Conservation (phyloP, 108 stramenopile species). For the Skeletonema potamos region DNA sequence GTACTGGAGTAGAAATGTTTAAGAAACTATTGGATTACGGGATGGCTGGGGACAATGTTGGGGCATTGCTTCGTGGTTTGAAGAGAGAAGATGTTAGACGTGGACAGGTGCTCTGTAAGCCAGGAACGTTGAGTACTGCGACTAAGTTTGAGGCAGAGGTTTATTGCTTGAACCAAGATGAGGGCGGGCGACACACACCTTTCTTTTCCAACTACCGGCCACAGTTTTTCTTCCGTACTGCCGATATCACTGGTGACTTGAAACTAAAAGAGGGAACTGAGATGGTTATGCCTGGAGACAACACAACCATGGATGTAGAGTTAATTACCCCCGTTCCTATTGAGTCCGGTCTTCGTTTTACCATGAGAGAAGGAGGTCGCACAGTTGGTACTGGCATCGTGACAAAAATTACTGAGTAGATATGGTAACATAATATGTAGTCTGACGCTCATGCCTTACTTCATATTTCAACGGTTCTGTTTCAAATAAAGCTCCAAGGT, state of each 20-base stretch:
- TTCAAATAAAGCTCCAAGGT: neutral
- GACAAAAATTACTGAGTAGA: constrained; percentile 77
- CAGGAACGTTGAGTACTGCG: constrained; percentile 77
- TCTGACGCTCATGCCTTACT: neutral
- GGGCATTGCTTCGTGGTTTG: constrained; percentile 93
- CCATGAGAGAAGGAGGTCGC: constrained; percentile 97
- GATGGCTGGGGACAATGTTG: constrained; percentile 99
- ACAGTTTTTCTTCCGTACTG: constrained; percentile 99
- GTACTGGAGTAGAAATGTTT: constrained; percentile 99
- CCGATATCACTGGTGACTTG: constrained; percentile 96
- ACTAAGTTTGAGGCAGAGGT: constrained; percentile 97
- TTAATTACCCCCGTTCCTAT: constrained; percentile 93
- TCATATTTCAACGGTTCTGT: neutral
- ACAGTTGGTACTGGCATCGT: constrained; percentile 99
- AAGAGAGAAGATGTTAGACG: constrained; percentile 97
- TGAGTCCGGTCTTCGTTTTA: constrained; percentile 95
- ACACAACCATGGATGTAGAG: constrained; percentile 92
- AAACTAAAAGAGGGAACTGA: constrained; percentile 90
- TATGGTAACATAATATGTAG: neutral
- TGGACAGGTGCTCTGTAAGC: constrained; percentile 95
- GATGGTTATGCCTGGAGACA: constrained; percentile 99
- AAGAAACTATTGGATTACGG: constrained; percentile 95
- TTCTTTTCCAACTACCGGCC: constrained; percentile 98
- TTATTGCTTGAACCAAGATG: constrained; percentile 95
- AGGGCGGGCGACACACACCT: constrained; percentile 99